Conservation (phyloP, 257 asterid species). For the Gentiana macrophylla region DNA sequence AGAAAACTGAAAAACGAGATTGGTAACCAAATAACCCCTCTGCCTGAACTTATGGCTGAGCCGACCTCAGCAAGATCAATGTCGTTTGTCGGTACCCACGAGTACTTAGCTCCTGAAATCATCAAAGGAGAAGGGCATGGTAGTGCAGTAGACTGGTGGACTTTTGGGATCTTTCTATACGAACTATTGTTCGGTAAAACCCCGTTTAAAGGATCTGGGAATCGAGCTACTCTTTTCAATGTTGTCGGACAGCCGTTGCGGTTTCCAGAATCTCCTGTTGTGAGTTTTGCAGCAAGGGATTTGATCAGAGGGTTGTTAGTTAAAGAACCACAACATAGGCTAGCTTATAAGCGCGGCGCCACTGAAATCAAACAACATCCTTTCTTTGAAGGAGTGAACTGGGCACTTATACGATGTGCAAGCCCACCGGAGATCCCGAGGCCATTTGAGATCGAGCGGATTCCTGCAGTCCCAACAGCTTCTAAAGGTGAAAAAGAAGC, state of each 20-base stretch:
- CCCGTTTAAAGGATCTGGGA: conserved; percentile 72
- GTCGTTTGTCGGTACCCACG: conserved; percentile 94
- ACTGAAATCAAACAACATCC: conserved; percentile 86
- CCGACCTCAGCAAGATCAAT: conserved; percentile 78
- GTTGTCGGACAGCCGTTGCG: conserved; percentile 79
- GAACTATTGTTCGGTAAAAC: conserved; percentile 76
- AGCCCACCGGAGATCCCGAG: conserved; percentile 76
- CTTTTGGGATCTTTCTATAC: conserved; percentile 62
- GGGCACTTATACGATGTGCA: conserved; percentile 88
- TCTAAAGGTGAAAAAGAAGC: conserved; percentile 30
- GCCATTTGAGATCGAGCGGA: conserved; percentile 46
- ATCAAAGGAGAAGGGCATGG: conserved; percentile 91
- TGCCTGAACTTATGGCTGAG: conserved; percentile 85
- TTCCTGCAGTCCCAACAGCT: conserved; percentile 26
- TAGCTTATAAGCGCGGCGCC: conserved; percentile 77
- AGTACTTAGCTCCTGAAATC: conserved; percentile 81
- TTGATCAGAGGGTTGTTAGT: conserved; percentile 70
- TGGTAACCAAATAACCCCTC: conserved; percentile 59
- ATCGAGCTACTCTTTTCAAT: conserved; percentile 60
- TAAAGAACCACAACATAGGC: conserved; percentile 73
- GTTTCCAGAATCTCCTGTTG: conserved; percentile 69
- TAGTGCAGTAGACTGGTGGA: conserved; percentile 95
- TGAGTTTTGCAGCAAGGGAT: conserved; percentile 70
- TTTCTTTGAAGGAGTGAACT: conserved; percentile 81
- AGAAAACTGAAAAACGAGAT: conserved; percentile 45